Base-by-base conservation (phyloP, 352 stramenopile genomes). In the Phytophthora sojae region DNA sequence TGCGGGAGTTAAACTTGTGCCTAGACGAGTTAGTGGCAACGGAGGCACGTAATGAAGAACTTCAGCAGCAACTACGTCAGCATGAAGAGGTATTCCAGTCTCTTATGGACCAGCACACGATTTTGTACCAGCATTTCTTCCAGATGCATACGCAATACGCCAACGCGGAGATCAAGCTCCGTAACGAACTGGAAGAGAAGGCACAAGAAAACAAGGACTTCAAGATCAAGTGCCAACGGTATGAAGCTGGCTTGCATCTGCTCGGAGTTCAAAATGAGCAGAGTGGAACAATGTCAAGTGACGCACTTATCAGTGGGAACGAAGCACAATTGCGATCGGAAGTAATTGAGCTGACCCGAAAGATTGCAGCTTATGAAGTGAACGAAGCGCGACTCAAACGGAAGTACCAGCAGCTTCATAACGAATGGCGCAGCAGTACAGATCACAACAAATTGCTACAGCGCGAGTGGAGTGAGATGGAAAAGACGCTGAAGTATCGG, bases 391-490 rank as follows among this genome's bases (percentile, higher is more conserved):
- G 82, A 19, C 76, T 95, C 7, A 92, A 92, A 30, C 79, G 93
- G 9, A 78, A 91, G 55, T 83, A 82, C 39, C 57, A 80, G n/a
- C 66, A 89, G 12, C 60, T 95, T 12, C 63, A 90, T 35, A 71
- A 65, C 11, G 75, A 93, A 50, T 78, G 89, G 51, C 64, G 57
- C 4, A 77, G 62, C 11, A 76, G 75, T 19, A 69, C 72, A 3
- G 50, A 77, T 0, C 78, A 74, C 9, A 80, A 79, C 8, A 61
- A 64, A 5, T 55, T 82, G 19, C 52, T 93, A 4, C 80, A 97
- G 55, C 57, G 73, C 25, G 90, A 97, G 54, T 93, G 94, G 79
- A 73, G 96, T 4, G 90, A 98, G 53, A 93, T 97, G 79, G 90
- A 98, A 63, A 90, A 86, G 39, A 81, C 86, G 26, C 81, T 97